A percentile compares a stretch with the other conserved stretches of the same genome.
Evolutionary conservation across 2,329 filamentous ascomycete species (phyloP).

Genomic region (Paecilomyces fulvus): DNA sequence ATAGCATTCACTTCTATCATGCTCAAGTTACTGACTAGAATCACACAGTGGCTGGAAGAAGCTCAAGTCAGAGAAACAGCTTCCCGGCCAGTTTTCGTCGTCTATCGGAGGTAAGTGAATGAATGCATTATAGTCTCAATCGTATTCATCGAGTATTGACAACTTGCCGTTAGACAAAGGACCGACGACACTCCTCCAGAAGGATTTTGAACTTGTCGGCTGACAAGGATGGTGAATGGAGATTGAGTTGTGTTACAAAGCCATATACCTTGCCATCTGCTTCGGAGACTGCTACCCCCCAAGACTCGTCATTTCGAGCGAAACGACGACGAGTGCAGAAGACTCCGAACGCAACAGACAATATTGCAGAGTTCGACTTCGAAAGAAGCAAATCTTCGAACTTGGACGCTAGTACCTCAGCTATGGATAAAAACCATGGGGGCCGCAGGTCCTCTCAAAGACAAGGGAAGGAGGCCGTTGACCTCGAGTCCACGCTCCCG

Average conservation of each 20-base stretch:
- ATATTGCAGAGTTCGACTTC: not conserved
- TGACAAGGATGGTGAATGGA: slow-evolving; percentile 1
- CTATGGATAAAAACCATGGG: not conserved
- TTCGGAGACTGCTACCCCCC: slow-evolving; percentile 2
- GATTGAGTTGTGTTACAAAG: not conserved
- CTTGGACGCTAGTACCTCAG: not conserved
- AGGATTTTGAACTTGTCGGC: slow-evolving; percentile 3
- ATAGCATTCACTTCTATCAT: not conserved
- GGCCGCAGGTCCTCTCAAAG: not conserved
- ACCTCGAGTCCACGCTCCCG: not conserved
- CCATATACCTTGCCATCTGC: not conserved
- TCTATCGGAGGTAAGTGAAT: not conserved
- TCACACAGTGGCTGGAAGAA: not conserved
- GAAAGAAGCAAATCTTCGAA: not conserved
- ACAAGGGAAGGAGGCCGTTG: not conserved
- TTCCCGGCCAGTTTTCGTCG: not conserved
- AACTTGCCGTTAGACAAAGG: not conserved
- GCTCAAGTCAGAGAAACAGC: not conserved
- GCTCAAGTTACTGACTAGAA: not conserved
- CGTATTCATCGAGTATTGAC: not conserved
- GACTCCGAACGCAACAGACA: not conserved
- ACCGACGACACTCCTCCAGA: not conserved
- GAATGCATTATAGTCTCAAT: not conserved
- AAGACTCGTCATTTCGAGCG: slow-evolving; percentile 5
- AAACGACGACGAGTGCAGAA: not conserved